Percentiles rank a stretch among this genome's conserved stretches.
Evolutionary conservation across 257 asterid genomes (phyloP).

Genomic region (Salvia rosmarinus): DNA sequence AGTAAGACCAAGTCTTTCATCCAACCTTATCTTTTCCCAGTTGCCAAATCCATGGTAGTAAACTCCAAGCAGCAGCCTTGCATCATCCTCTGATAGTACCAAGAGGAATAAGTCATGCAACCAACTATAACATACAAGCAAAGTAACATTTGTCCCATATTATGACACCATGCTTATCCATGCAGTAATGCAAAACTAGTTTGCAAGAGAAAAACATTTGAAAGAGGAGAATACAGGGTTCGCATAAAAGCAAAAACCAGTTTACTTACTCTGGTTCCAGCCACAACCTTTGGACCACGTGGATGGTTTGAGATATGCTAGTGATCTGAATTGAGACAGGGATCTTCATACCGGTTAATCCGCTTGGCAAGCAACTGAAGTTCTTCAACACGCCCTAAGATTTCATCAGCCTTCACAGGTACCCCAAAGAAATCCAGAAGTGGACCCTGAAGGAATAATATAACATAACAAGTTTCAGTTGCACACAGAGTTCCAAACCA

Average conservation of each 20-base stretch:
- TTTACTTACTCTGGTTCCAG: constrained; percentile 95
- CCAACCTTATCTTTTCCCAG: constrained; percentile 93
- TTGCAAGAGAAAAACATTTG: background rate
- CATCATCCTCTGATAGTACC: constrained; percentile 86
- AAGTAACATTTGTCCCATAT: constrained; percentile 20
- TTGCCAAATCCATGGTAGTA: constrained; percentile 95
- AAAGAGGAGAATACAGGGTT: constrained; percentile 14
- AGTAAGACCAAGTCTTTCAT: constrained; percentile 81
- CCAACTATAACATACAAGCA: background rate
- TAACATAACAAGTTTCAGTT: constrained; percentile 35
- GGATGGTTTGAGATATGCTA: constrained; percentile 85
- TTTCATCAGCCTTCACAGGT: constrained; percentile 93
- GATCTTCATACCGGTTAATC: constrained; percentile 82
- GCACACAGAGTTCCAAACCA: constrained; percentile 20
- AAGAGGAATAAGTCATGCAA: constrained; percentile 27
- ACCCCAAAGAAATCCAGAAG: constrained; percentile 97
- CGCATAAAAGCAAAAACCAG: constrained; percentile 5
- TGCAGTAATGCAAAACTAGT: background rate
- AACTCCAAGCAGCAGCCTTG: constrained; percentile 93
- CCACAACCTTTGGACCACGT: constrained; percentile 99
- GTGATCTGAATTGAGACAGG: constrained; percentile 85
- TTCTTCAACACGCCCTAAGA: constrained; percentile 88
- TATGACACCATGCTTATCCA: constrained; percentile 21
- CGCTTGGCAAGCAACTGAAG: constrained; percentile 96
- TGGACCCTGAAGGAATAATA: constrained; percentile 67